Evolutionary conservation across 306 rosid species (phyloP), one percentile per base, ranked within the genome.

Genomic region (Glycine latifolia): DNA sequence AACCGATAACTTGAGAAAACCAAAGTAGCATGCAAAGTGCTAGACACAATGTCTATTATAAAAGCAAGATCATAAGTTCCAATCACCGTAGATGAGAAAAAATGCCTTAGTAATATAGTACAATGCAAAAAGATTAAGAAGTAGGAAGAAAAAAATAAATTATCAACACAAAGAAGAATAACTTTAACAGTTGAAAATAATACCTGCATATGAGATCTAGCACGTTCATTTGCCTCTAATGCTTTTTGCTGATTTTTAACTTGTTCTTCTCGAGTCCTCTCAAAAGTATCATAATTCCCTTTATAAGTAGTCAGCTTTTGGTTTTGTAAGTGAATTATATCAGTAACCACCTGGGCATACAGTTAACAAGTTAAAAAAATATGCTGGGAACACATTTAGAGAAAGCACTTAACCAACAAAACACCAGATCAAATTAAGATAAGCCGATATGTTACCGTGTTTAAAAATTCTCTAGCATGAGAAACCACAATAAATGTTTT

Each of bases 151-250:
- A 58, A 82, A 39, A 66, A 43, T 31, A 69, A 82, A 48, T 41
- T 67, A 76, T 50, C 37, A 4, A 73, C 4, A 53, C 53, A 13
- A 20, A 77, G 75, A 68, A 41, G 14, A 50, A 70, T 37, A 62
- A 41, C 4, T 67, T 61, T 54, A 71, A 69, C 55, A 53, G 20
- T 12, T 8, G 55, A 55, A 67, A 54, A 68, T 6, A 31, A 79
- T 67, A 95, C 98, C 99, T 95, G 99, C 99, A 95, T 95, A 82
- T 95, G 98, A 67, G 93, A 47, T 87, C 99, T 86, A 70, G 97
- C 59, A 4, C 98, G 98, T 81, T 95, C 99, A 37, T 92, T 89
- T 78, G 98, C 87, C 86, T 95, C 99, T 60, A 91, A 35, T 84
- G 99, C 99, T 84, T 95, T 95, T 77, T 85, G 97, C 81, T 91